These are phyloP conservation scores for Argentina anserina DNA, from an alignment of 306 rosid species.

Conservation along the genomic window DNA sequence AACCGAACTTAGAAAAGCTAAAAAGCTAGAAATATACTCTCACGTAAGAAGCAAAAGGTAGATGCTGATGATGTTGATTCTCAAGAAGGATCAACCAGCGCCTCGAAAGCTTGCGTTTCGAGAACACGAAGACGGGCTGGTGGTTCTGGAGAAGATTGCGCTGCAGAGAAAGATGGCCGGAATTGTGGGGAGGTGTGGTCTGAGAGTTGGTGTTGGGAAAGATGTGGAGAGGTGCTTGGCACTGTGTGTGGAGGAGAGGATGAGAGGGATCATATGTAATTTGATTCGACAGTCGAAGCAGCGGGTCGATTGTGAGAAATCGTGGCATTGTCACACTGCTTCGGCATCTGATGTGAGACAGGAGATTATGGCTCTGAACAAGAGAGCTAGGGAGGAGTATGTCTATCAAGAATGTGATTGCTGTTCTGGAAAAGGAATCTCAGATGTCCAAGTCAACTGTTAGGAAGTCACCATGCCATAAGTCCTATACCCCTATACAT, in stretches of 20 bases:
- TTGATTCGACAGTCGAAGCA: constrained; percentile 76
- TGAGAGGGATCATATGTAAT: constrained; percentile 72
- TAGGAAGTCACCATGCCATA: too few relatives aligned
- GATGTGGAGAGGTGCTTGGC: constrained; percentile 84
- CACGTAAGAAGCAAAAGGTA: too few relatives aligned
- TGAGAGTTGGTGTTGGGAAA: constrained; percentile 43
- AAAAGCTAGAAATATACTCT: too few relatives aligned
- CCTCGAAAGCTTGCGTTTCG: constrained; percentile 38
- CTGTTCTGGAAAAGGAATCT: constrained; percentile 81
- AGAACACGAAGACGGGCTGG: constrained; percentile 80
- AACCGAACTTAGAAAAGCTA: too few relatives aligned
- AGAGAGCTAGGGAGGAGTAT: constrained; percentile 61
- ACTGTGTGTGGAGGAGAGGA: constrained; percentile 86
- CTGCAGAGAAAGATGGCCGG: constrained; percentile 62
- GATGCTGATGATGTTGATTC: constrained; percentile 45
- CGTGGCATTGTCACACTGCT: constrained; percentile 54
- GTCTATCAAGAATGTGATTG: constrained; percentile 69
- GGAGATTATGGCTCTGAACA: constrained; percentile 58
- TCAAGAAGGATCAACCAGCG: constrained; percentile 67
- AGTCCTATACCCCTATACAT: too few relatives aligned
- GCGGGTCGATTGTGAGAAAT: constrained; percentile 71
- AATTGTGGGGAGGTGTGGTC: constrained; percentile 76
- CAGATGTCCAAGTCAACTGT: constrained; percentile 81
- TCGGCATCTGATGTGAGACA: constrained; percentile 66
- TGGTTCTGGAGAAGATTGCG: constrained; percentile 62